Percentiles rank a stretch among this genome's conserved stretches.
phyloP scores from a whole-genome alignment of 192 early-diverging fungal species.

The Coemansia sp. region DNA sequence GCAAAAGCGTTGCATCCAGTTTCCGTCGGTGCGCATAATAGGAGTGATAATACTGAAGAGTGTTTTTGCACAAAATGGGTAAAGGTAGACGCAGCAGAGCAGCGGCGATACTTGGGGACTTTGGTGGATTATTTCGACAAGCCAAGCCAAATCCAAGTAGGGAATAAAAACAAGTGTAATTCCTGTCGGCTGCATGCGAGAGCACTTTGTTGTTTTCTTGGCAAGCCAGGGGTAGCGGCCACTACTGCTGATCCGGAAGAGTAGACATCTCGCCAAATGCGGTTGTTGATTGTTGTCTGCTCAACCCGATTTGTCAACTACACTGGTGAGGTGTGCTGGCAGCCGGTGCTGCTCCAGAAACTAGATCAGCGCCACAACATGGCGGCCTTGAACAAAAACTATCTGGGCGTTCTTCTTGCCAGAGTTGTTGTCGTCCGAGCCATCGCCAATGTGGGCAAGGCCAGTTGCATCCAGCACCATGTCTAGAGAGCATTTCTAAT shows the following conservation, averaged over 20 bases:
- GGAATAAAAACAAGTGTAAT: neutral
- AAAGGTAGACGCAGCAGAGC: neutral
- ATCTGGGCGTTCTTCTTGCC: too few relatives aligned
- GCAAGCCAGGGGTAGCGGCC: slow-evolving; percentile 1
- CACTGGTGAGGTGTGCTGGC: slow-evolving; percentile 18
- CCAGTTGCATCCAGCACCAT: neutral
- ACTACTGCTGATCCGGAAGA: neutral
- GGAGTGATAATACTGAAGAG: neutral
- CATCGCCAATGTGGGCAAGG: slow-evolving; percentile 2
- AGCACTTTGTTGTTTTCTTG: neutral
- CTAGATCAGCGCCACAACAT: too few relatives aligned
- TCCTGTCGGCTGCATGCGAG: neutral
- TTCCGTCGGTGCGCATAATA: neutral
- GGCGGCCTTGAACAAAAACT: too few relatives aligned
- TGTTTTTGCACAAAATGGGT: neutral
- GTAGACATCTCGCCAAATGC: neutral
- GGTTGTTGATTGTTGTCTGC: neutral
- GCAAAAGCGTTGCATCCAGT: slow-evolving; percentile 14
- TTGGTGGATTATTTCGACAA: neutral
- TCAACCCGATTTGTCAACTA: slow-evolving; percentile 43
- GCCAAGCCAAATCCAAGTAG: neutral
- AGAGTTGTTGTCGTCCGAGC: slow-evolving; percentile 5
- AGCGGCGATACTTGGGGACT: neutral
- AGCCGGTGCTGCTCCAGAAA: too few relatives aligned
- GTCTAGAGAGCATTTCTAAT: too few relatives aligned